Base-by-base conservation (phyloP, 306 rosid species). In the Benincasa hispida region DNA sequence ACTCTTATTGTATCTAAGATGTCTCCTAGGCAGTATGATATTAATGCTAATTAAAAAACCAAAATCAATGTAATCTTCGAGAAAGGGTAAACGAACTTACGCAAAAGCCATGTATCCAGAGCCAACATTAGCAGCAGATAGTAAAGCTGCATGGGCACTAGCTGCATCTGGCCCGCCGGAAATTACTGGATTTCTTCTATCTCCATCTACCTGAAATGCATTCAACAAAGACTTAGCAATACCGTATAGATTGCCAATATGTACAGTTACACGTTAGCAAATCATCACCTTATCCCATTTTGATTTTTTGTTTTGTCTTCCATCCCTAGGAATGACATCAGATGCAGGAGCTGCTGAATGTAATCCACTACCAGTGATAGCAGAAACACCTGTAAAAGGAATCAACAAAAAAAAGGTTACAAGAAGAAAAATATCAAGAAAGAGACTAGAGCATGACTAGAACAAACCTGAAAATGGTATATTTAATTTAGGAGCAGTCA, bases 91-190 rank as follows among this genome's bases (percentile, higher is more conserved):
- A 72, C 19, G 77, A 41, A 85, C 96, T 80, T 86, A 91, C 98
- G 88, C 96, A 87, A 90, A 90, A 78, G 85, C 89, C 90, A 86
- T 81, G 89, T 91, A 92, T 70, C 99, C 97, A 27, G 90, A 84
- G 50, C 97, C 93, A 42, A 88, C 89, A 81, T 82, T 91, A 59
- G 91, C 78, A 81, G 96, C 91, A 77, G 97, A 87, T 45, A 90
- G 57, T 70, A 91, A 75, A 77, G 91, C 78, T 45, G 90, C 87
- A 81, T 87, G 94, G 76, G 95, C 85, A 81, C 92, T 92, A 32
- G 70, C 87, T 58, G 89, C 56, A 83, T 91, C 97, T 75, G 82
- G 90, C 67, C 83, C 87, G 59, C 83, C 82, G 10, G 92, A 83
- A 82, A 90, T 87, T 76, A 85, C 87, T 84, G 91, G 83, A 80